Percentiles rank a stretch among this genome's conserved stretches.
phyloP scores from a whole-genome alignment of 257 asterid genomes.

The Salvia miltiorrhiza region DNA sequence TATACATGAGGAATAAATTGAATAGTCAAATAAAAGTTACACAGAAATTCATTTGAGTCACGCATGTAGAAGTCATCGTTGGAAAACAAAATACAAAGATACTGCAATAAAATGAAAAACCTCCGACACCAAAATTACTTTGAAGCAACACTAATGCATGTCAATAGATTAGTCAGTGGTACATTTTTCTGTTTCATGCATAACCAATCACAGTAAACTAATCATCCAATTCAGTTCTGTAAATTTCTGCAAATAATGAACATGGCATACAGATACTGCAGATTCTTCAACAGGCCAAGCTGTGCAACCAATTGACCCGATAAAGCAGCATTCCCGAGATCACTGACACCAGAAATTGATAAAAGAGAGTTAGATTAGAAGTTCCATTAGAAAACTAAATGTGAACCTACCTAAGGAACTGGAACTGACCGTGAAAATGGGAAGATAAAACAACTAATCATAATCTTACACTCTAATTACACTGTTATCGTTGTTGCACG shows the following conservation, averaged over 20 bases:
- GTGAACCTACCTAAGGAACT: not conserved
- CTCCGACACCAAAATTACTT: not conserved
- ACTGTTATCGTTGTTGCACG: slow-evolving; percentile 96
- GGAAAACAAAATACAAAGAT: not conserved
- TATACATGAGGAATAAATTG: not conserved
- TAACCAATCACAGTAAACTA: not conserved
- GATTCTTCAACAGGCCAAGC: slow-evolving; percentile 87
- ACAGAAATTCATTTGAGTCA: not conserved
- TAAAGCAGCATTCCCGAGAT: slow-evolving; percentile 96
- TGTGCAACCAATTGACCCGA: slow-evolving; percentile 93
- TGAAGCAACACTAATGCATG: not conserved
- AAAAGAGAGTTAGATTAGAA: slow-evolving; percentile 3
- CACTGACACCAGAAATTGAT: slow-evolving; percentile 43
- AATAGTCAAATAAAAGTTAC: not conserved
- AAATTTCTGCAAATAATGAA: not conserved
- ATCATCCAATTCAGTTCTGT: not conserved
- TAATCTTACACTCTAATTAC: slow-evolving; percentile 91
- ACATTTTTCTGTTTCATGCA: slow-evolving; percentile 5
- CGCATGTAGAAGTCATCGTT: not conserved
- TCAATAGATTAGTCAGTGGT: not conserved
- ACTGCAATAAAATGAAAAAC: not conserved
- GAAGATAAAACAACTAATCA: not conserved
- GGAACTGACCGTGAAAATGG: not conserved
- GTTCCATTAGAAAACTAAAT: not conserved
- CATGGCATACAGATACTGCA: slow-evolving; percentile 84